A percentile compares a stretch with the other conserved stretches of the same genome.
Evolutionary conservation across 768 basidiomycete genomes (phyloP).

Genomic region (Amanita molliuscula): DNA sequence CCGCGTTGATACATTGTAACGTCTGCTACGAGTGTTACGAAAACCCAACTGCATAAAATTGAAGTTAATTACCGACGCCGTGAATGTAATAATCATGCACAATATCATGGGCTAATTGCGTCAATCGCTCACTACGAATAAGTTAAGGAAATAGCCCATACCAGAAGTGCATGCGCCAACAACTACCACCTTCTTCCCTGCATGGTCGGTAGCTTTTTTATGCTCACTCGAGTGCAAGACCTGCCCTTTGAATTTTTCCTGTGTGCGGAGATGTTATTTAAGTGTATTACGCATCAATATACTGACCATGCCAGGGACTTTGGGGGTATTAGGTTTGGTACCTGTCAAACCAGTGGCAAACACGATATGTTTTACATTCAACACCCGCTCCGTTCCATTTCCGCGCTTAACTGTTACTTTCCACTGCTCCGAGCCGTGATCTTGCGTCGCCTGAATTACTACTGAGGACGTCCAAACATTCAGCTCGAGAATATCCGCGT

Average conservation of each 20-base stretch:
- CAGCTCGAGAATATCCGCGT: conserved; percentile 49
- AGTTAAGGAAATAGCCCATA: conserved; percentile 8
- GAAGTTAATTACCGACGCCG: neutral
- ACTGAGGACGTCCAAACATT: conserved; percentile 51
- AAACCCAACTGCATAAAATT: neutral
- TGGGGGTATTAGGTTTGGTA: conserved; percentile 34
- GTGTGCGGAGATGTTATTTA: neutral
- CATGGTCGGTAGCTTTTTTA: conserved; percentile 34
- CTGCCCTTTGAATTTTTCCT: conserved; percentile 39
- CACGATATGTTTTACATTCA: conserved; percentile 41
- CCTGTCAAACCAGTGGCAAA: conserved; percentile 48
- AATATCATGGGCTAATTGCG: conserved; percentile 26
- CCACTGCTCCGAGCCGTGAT: conserved; percentile 32
- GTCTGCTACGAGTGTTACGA: neutral
- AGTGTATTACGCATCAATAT: neutral
- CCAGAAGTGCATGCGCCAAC: conserved; percentile 59
- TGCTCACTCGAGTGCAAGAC: conserved; percentile 42
- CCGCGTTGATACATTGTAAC: conserved; percentile 8
- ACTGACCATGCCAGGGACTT: conserved; percentile 29
- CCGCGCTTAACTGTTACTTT: conserved; percentile 27
- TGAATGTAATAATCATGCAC: conserved; percentile 21
- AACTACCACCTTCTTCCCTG: conserved; percentile 58
- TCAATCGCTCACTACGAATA: neutral
- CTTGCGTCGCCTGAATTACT: conserved; percentile 17
- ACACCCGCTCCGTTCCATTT: conserved; percentile 21